phyloP scores from a whole-genome alignment of 306 rosid genomes.

The Dicorynia guianensis region DNA sequence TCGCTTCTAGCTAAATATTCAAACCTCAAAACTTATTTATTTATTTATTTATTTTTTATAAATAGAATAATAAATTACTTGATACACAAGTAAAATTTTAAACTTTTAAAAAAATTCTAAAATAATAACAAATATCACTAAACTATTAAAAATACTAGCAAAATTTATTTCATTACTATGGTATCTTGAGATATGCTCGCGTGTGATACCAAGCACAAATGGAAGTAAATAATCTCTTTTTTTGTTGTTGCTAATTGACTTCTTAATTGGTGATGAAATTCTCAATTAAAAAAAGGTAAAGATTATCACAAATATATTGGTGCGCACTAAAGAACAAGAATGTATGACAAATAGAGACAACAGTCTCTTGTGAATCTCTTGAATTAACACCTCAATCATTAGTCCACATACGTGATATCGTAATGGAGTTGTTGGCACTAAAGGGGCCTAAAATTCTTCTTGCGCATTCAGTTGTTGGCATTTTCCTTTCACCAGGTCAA shows the following conservation, averaged over 20 bases:
- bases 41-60: too few species aligned
- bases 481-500: conserved; percentile 51
- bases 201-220: not conserved
- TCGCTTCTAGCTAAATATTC: conserved; percentile 26
- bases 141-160: too few species aligned
- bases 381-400: conserved; percentile 43
- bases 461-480: conserved; percentile 41
- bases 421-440: conserved; percentile 44
- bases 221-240: not conserved
- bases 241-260: conserved; percentile 9
- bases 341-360: conserved; percentile 46
- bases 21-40: conserved; percentile 28
- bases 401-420: conserved; percentile 18
- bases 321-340: conserved; percentile 40
- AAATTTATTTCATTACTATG: too few species aligned
- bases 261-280: not conserved
- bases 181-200: not conserved
- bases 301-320: conserved; percentile 25
- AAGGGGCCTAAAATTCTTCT: conserved; percentile 36
- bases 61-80: too few species aligned
- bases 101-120: too few species aligned
- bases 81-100: too few species aligned
- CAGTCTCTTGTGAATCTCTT: conserved; percentile 34
- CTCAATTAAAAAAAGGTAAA: not conserved
- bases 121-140: too few species aligned